Percentiles rank a stretch among this genome's conserved stretches.
Conservation (phyloP, 2,329 filamentous ascomycete genomes). For the Pseudocercospora cruenta region DNA sequence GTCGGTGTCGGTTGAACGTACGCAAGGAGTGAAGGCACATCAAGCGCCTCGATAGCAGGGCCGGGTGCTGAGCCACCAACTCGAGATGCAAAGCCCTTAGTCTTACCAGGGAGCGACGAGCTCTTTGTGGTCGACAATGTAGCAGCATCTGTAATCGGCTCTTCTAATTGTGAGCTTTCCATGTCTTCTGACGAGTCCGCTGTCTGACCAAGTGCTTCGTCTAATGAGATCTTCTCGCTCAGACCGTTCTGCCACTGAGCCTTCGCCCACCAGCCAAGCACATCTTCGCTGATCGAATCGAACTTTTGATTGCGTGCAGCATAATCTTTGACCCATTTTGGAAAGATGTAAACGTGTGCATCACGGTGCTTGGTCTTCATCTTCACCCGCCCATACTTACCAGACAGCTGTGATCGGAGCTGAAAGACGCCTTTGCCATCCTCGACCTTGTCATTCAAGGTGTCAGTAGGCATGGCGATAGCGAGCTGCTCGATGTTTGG, state of each 20-base stretch:
- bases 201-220: slow-evolving; percentile 63
- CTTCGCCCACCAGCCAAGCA: slow-evolving; percentile 95
- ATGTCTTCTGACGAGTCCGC: slow-evolving; percentile 33
- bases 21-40: slow-evolving; percentile 74
- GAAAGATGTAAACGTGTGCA: slow-evolving; percentile 93
- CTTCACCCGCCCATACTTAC: slow-evolving; percentile 73
- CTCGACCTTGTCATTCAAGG: slow-evolving; percentile 79
- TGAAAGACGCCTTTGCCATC: slow-evolving; percentile 73
- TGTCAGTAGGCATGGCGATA: slow-evolving; percentile 86
- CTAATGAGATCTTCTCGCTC: slow-evolving; percentile 74
- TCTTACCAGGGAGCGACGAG: slow-evolving; percentile 55
- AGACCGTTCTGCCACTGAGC: slow-evolving; percentile 86
- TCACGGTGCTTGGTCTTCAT: slow-evolving; percentile 86
- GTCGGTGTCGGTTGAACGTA: slow-evolving; percentile 69
- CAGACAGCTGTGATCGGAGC: slow-evolving; percentile 69
- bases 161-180: slow-evolving; percentile 27
- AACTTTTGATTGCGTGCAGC: slow-evolving; percentile 77
- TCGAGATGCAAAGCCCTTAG: slow-evolving; percentile 40
- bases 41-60: slow-evolving; percentile 37
- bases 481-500: slow-evolving; percentile 75
- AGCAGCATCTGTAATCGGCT: slow-evolving; percentile 30
- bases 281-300: slow-evolving; percentile 87
- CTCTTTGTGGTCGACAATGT: slow-evolving; percentile 56
- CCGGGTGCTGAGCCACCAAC: slow-evolving; percentile 27
- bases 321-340: slow-evolving; percentile 86